Percentiles rank a stretch among this genome's conserved stretches.
Conservation (phyloP, 768 basidiomycete genomes). For the Calocybe cyanea region DNA sequence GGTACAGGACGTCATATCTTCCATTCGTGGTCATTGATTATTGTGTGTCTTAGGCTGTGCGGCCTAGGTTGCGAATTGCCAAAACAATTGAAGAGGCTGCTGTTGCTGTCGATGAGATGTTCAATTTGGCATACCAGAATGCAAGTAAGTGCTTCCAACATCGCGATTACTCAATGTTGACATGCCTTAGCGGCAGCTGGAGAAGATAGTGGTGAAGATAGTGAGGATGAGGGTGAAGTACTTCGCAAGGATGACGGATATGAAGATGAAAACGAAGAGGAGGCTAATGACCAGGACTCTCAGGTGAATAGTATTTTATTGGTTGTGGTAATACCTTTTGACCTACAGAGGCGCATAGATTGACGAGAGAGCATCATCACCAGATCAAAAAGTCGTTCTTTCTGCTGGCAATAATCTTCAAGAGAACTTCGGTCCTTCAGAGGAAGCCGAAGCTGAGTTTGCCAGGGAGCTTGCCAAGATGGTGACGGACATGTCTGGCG, state of each 20-base stretch:
- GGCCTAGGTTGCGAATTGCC: constrained; percentile 69
- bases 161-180: constrained; percentile 1
- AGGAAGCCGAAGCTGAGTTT: constrained; percentile 91
- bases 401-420: constrained; percentile 51
- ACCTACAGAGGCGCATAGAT: constrained; percentile 28
- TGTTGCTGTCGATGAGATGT: constrained; percentile 84
- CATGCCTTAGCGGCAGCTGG: constrained; percentile 18
- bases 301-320: constrained; percentile 37
- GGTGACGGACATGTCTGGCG: constrained; percentile 81
- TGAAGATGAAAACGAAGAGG: constrained; percentile 66
- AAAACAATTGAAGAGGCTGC: constrained; percentile 87
- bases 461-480: constrained; percentile 94
- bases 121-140: constrained; percentile 62
- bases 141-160: constrained; percentile 37
- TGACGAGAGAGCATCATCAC: constrained; percentile 73
- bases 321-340: not conserved
- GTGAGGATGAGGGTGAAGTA: constrained; percentile 60
- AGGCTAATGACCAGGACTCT: constrained; percentile 48
- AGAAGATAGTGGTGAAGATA: constrained; percentile 62
- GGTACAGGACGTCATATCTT: constrained; percentile 34
- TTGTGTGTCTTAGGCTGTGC: constrained; percentile 55
- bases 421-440: constrained; percentile 76
- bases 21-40: not conserved
- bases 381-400: constrained; percentile 75
- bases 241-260: constrained; percentile 38